Conservation (phyloP, 2,329 filamentous ascomycete species). For the Aspergillus proliferans region DNA sequence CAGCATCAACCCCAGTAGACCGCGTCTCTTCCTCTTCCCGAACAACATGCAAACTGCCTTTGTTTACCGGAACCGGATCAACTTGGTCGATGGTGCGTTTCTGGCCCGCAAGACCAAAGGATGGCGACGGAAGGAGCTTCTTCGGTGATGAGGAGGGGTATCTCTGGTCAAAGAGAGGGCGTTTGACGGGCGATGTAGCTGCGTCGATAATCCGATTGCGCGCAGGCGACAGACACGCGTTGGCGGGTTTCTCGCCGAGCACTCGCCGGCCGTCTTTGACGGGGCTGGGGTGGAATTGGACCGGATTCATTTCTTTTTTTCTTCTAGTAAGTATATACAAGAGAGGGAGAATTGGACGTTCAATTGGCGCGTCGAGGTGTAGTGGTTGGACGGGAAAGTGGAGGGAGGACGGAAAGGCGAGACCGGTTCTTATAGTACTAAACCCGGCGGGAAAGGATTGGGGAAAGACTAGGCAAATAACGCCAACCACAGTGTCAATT, state of each 20-base stretch:
- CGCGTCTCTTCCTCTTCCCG: slow-evolving; percentile 1
- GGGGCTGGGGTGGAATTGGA: slow-evolving; percentile 24
- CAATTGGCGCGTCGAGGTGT: background rate
- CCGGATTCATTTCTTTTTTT: slow-evolving; percentile 2
- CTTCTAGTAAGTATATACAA: background rate
- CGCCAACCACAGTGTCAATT: background rate
- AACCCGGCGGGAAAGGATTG: background rate
- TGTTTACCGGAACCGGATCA: slow-evolving; percentile 21
- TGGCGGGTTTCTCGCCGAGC: slow-evolving; percentile 36
- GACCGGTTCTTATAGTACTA: background rate
- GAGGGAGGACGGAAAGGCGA: background rate
- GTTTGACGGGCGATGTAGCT: slow-evolving; percentile 23
- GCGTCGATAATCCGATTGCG: slow-evolving; percentile 12
- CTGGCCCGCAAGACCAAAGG: slow-evolving; percentile 27
- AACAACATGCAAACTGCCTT: slow-evolving; percentile 11
- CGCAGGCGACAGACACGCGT: slow-evolving; percentile 33
- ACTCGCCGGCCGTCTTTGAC: slow-evolving; percentile 33
- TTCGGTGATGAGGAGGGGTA: slow-evolving; percentile 15
- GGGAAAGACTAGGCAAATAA: background rate
- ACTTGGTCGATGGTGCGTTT: slow-evolving; percentile 37
- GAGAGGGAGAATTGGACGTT: background rate
- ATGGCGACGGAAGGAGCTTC: slow-evolving; percentile 27
- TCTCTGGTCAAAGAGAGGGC: slow-evolving; percentile 15
- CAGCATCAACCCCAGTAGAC: slow-evolving; percentile 11
- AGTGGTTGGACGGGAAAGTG: background rate